Conservation (phyloP, 1,284 basidiomycete genomes). For the Leucoagaricus sp. region DNA sequence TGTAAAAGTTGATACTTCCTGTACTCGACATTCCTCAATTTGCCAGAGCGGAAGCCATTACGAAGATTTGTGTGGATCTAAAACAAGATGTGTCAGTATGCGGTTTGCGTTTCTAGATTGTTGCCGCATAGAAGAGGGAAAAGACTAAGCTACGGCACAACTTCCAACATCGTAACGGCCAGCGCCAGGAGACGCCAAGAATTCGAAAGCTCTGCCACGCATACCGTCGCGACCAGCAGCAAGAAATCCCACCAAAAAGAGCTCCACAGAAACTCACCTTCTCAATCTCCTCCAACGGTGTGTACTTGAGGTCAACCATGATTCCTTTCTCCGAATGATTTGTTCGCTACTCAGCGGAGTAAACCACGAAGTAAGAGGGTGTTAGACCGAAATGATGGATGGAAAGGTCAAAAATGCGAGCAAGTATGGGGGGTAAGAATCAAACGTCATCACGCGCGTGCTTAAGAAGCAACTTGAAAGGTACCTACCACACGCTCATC, state of each 20-base stretch:
- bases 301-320: slow-evolving; percentile 36
- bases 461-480: background rate
- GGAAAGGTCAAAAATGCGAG: background rate
- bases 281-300: slow-evolving; percentile 44
- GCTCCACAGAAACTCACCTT: slow-evolving; percentile 29
- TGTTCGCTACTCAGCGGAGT: too few relatives aligned
- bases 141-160: too few relatives aligned
- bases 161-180: too few relatives aligned
- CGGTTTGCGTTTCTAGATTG: background rate
- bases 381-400: background rate
- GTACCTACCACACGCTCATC: too few relatives aligned
- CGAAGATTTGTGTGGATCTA: slow-evolving; percentile 57
- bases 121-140: too few relatives aligned
- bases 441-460: background rate
- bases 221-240: background rate
- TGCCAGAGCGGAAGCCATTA: slow-evolving; percentile 57
- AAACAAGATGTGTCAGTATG: background rate
- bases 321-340: too few relatives aligned
- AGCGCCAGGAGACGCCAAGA: too few relatives aligned
- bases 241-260: background rate
- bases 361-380: background rate
- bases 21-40: slow-evolving; percentile 57
- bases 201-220: background rate
- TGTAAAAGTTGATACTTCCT: slow-evolving; percentile 69
- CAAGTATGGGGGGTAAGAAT: background rate